A percentile compares a stretch with the other conserved stretches of the same genome.
phyloP scores from a whole-genome alignment of 2,329 filamentous ascomycete species.

The Fusarium pseudograminearum region DNA sequence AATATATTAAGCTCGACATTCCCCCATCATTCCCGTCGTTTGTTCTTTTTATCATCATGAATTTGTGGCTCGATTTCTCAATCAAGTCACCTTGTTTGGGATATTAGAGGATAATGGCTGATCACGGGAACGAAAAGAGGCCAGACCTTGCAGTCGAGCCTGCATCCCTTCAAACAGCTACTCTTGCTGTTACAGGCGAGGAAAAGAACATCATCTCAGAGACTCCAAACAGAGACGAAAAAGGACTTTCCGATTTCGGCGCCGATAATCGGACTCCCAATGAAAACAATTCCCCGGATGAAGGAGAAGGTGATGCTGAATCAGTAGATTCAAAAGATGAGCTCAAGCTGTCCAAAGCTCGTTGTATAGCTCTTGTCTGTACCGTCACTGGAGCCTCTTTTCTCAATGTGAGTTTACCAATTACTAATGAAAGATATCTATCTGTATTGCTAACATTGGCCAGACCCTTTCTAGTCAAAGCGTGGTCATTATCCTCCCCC shows the following conservation, averaged over 20 bases:
- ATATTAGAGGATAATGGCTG: conserved; percentile 19
- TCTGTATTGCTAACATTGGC: background rate
- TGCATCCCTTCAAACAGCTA: background rate
- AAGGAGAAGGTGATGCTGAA: conserved; percentile 26
- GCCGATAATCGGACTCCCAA: background rate
- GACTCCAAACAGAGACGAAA: conserved; percentile 14
- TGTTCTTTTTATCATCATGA: background rate
- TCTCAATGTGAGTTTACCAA: conserved; percentile 59
- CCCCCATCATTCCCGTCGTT: conserved; percentile 20
- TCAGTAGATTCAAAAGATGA: conserved; percentile 43
- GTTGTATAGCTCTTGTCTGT: conserved; percentile 65
- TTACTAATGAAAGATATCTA: background rate
- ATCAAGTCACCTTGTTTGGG: background rate
- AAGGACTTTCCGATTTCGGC: conserved; percentile 6
- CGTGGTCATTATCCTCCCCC: conserved; percentile 60
- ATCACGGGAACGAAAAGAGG: conserved; percentile 24
- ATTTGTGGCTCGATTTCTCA: background rate
- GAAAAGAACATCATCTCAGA: conserved; percentile 14
- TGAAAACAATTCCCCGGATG: background rate
- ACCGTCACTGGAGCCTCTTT: conserved; percentile 68
- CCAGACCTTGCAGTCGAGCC: conserved; percentile 14
- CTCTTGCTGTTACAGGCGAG: conserved; percentile 7
- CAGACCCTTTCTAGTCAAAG: conserved; percentile 48
- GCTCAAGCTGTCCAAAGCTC: conserved; percentile 61
- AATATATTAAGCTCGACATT: conserved; percentile 33